Conservation (phyloP, 305 asterid species). For the Ajuga reptans region DNA sequence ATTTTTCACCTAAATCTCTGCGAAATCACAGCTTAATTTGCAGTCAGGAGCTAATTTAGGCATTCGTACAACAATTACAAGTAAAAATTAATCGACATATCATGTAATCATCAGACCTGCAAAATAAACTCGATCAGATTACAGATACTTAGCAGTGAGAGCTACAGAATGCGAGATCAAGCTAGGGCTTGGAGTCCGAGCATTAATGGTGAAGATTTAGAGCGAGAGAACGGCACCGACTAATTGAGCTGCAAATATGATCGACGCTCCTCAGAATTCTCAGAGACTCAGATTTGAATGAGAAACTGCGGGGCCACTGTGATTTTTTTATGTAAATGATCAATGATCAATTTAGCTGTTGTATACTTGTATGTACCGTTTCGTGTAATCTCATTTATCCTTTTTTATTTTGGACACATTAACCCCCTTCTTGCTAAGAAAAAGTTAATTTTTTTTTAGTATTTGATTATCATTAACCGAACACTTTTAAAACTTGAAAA, state of each 20-base stretch:
- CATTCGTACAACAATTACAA: neutral
- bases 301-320: neutral
- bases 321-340: neutral
- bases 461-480: too few relatives aligned
- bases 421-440: too few relatives aligned
- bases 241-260: conserved; percentile 7
- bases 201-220: neutral
- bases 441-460: too few relatives aligned
- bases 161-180: conserved; percentile 25
- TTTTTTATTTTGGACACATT: neutral
- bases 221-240: neutral
- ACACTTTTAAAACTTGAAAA: too few relatives aligned
- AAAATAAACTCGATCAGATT: conserved; percentile 7
- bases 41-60: conserved; percentile 12
- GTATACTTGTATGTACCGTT: neutral
- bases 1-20: conserved; percentile 21
- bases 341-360: neutral
- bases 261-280: neutral
- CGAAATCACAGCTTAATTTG: conserved; percentile 11
- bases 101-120: neutral
- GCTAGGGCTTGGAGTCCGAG: conserved; percentile 23
- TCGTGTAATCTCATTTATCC: neutral
- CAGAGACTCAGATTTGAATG: conserved; percentile 17
- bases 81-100: neutral
- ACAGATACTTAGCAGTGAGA: conserved; percentile 20